Percentiles rank a stretch among this genome's conserved stretches.
Evolutionary conservation across 2,329 filamentous ascomycete species (phyloP).

Genomic region (Sporothrix phasma): DNA sequence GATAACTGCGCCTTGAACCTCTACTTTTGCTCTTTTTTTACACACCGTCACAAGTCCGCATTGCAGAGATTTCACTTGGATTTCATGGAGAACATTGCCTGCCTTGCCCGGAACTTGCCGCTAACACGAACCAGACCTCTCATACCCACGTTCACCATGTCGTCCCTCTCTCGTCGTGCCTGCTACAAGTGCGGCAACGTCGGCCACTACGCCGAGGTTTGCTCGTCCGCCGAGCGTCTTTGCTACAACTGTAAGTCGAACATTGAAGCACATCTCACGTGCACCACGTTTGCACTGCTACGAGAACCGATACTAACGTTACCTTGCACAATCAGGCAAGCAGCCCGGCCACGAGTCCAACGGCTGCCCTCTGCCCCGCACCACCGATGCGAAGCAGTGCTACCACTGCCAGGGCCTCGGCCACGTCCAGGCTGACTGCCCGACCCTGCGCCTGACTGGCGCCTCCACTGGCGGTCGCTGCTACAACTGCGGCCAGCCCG

Average conservation of each 20-base stretch:
- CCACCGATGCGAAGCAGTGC: constrained; percentile 98
- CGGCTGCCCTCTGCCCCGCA: constrained; percentile 90
- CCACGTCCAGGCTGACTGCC: constrained; percentile 98
- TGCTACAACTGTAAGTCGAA: constrained; percentile 89
- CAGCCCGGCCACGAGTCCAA: constrained; percentile 94
- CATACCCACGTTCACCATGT: constrained; percentile 45
- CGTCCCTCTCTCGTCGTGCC: constrained; percentile 69
- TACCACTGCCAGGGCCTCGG: constrained; percentile 98
- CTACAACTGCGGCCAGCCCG: constrained; percentile 91
- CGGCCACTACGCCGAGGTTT: constrained; percentile 78
- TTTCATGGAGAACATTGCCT: background rate
- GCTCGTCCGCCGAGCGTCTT: constrained; percentile 93
- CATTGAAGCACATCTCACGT: constrained; percentile 13
- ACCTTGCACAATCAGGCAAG: constrained; percentile 47
- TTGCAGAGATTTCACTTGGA: background rate
- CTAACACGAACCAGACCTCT: constrained; percentile 10
- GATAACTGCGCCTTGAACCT: background rate
- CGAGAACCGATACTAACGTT: constrained; percentile 15
- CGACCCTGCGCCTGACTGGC: constrained; percentile 83
- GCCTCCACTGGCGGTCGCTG: constrained; percentile 75
- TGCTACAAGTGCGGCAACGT: constrained; percentile 81
- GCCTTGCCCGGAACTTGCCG: background rate
- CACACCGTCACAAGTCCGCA: background rate
- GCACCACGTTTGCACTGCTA: background rate
- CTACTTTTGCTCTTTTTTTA: background rate